Base-by-base conservation (phyloP, 257 asterid genomes). In the Nicotiana benthamiana region DNA sequence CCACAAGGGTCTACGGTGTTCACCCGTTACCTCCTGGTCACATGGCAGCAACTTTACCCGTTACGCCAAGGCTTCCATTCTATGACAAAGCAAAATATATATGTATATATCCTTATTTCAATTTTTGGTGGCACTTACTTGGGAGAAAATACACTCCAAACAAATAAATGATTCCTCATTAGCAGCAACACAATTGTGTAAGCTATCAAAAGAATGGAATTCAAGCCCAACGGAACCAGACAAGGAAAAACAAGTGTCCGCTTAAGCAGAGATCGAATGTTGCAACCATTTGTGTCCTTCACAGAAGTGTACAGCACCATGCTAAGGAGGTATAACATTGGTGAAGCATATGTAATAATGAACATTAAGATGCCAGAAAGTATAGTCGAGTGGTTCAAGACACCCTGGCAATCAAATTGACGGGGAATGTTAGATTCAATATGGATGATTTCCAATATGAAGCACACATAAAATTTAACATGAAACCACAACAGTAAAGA, bases 121-220 rank as follows among this genome's bases (percentile, higher is more conserved):
- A 40, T 12, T 9, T 61, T 5, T 66, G 60, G 13, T 60, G 43
- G 32, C 65, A 82, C 96, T 92, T 90, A 94, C 98, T 94, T 94
- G 5, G 98, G 98, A 66, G 98, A 93, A 81, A 93, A 94, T 83
- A 94, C 98, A 16, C 98, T 94, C 98, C 98, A 94, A 64, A 94
- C 90, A 32, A 94, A 94, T 52, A 93, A 90, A 84, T 94, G 98
- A 84, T 91, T 91, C 90, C 97, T 86, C 98, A 93, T 94, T 60
- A 91, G 85, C 56, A 94, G 88, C 92, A 94, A 82, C 3, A 92
- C 83, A 59, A 86, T 60, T 18, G 97, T 93, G 86, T 93, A 93
- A 0, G 96, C 92, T 3, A 91, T 83, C 83, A 94, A 90, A 63
- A 94, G 77, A 51, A 92, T 40, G 62, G 98, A 93, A 75, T 93